Evolutionary conservation across 495 filamentous ascomycete species (phyloP).

Genomic region (Aspergillus funiculosus): DNA sequence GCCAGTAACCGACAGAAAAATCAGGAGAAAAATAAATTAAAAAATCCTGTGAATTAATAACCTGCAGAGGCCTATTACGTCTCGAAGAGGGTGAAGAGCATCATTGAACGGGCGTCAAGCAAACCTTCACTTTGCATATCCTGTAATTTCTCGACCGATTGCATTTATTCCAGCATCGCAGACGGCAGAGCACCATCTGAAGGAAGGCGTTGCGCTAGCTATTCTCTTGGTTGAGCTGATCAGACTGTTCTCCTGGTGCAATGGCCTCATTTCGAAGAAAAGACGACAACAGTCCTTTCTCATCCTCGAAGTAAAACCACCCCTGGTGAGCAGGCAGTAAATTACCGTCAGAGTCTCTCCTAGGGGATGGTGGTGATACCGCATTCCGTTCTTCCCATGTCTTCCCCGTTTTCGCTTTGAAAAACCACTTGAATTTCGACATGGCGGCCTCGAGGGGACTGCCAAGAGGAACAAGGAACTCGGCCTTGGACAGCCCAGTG

Average conservation of each 20-base stretch:
- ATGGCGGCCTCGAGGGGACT: slow-evolving; percentile 34
- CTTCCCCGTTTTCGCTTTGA: slow-evolving; percentile 48
- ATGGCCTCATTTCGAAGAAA: slow-evolving; percentile 16
- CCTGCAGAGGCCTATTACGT: neutral
- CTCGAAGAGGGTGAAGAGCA: no score
- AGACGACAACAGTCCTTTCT: slow-evolving; percentile 17
- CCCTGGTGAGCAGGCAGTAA: slow-evolving; percentile 25
- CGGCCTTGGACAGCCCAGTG: slow-evolving; percentile 18
- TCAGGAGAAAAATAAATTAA: no score
- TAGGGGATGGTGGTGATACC: slow-evolving; percentile 12
- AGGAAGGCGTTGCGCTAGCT: no score
- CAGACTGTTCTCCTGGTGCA: neutral
- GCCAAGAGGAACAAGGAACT: slow-evolving; percentile 30
- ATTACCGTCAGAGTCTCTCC: slow-evolving; percentile 24
- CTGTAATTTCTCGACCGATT: no score
- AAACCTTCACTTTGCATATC: no score
- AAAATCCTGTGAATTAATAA: no score
- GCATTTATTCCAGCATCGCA: no score
- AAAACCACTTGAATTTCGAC: slow-evolving; percentile 48
- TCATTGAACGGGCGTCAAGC: no score
- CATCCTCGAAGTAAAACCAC: slow-evolving; percentile 30
- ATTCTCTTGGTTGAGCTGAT: no score
- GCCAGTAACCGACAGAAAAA: no score
- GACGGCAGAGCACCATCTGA: no score
- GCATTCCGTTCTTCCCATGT: slow-evolving; percentile 48